Base-by-base conservation (phyloP, 2,329 filamentous ascomycete genomes). In the Cordyceps fumosorosea region DNA sequence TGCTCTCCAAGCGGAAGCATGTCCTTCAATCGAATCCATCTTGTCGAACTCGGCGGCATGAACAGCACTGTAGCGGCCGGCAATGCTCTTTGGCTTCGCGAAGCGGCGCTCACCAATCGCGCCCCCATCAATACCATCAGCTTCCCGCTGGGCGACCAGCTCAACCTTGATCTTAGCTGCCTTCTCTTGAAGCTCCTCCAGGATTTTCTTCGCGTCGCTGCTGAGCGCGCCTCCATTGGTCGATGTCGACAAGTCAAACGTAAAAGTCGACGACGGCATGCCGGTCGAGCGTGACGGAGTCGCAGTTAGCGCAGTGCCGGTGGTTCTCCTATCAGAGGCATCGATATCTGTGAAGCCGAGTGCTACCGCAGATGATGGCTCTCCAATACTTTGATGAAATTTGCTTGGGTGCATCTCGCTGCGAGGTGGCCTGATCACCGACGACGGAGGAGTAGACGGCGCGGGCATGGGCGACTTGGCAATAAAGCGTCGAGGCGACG, bases 21-120 rank as follows among this genome's bases (percentile, higher is more conserved):
- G 93, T 65, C 88, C 88, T 50, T 86, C 90, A 70, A 98, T 97
- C 2, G 93, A 97, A 72, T 96, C 92, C 93, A 98, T 97, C 80
- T 96, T 98, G 76, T 91, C 91, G 78, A 98, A 97, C 70, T 93
- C 85, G 56, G 88, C 86, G 84, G 90, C 89, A 73, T 98, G 93
- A 44, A 85, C 87, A 65, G 91, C 88, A 72, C 91, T 96, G 76
- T 88, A 98, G 52, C 93, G 88, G 55, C 87, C 80, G 56, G 85
- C 83, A 72, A 88, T 93, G 67, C 90, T 87, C 76, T 88, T 96
- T 14, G 93, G 86, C 67, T 86, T 85, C 7, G 89, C 93, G 70
- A 96, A 89, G 74, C 87, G 91, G 66, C 93, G 88, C 44, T 75
- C 77, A 18, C 74, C 71, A 40, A 70, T 65, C 47, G 80, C 79